Evolutionary conservation across 1,139 yeast species (phyloP).

Genomic region (Saccharomyces hybrid): DNA sequence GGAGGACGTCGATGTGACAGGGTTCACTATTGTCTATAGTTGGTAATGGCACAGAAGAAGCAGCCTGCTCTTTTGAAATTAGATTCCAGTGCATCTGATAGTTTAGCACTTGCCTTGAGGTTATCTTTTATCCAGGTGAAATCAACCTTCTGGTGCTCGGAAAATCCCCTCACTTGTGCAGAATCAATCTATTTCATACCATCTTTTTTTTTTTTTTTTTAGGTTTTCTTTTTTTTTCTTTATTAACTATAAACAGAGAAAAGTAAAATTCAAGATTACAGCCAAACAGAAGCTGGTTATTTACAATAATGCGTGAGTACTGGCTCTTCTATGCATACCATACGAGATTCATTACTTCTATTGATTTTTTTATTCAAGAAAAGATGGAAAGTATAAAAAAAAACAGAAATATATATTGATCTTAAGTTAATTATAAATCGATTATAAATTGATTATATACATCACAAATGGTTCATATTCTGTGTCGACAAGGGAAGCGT

Average conservation of each 20-base stretch:
- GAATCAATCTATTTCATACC: neutral
- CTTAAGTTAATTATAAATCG: slow-evolving; percentile 1
- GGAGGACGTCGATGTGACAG: neutral
- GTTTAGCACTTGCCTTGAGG: neutral
- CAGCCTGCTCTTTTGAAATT: slow-evolving; percentile 1
- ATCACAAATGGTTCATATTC: slow-evolving; percentile 94
- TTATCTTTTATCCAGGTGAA: neutral
- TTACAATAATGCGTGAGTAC: neutral
- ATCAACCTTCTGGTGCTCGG: neutral
- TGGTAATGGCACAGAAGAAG: neutral
- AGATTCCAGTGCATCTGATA: slow-evolving; percentile 5
- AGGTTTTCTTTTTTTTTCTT: neutral
- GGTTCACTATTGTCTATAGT: slow-evolving; percentile 3
- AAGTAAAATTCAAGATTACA: neutral
- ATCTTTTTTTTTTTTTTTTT: neutral
- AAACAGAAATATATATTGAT: neutral
- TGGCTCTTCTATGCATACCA: neutral
- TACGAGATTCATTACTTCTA: neutral
- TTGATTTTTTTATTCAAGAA: slow-evolving; percentile 1
- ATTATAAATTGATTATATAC: slow-evolving; percentile 43
- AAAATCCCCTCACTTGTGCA: neutral
- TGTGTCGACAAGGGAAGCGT: slow-evolving; percentile 83
- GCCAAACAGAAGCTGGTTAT: neutral
- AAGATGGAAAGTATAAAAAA: neutral
- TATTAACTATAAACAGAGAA: neutral